A percentile compares a stretch with the other conserved stretches of the same genome.
phyloP scores from a whole-genome alignment of 805 yeast genomes.

The Schwanniomyces pseudopolymorphus region DNA sequence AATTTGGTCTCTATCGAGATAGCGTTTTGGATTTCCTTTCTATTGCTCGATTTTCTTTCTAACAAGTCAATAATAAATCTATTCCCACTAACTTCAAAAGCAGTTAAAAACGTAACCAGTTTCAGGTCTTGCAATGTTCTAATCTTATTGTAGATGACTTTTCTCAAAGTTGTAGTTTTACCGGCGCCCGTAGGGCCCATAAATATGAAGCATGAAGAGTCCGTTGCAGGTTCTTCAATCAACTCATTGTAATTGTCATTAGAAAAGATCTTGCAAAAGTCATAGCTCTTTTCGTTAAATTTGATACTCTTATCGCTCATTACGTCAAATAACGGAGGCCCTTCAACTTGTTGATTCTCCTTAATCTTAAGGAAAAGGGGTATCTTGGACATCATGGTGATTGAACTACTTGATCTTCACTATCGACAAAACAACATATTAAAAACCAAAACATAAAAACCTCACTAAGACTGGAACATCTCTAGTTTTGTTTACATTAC shows the following conservation, averaged over 20 bases:
- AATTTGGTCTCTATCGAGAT: slow-evolving; percentile 14
- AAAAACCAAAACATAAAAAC: background rate
- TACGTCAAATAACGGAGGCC: slow-evolving; percentile 9
- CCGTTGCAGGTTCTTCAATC: slow-evolving; percentile 6
- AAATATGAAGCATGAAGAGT: slow-evolving; percentile 9
- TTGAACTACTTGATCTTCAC: background rate
- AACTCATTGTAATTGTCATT: slow-evolving; percentile 9
- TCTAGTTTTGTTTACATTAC: background rate
- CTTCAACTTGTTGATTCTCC: slow-evolving; percentile 6
- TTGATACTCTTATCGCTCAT: slow-evolving; percentile 13
- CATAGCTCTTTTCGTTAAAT: slow-evolving; percentile 18
- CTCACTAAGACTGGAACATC: background rate
- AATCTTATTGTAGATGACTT: slow-evolving; percentile 15
- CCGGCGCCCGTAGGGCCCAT: slow-evolving; percentile 35
- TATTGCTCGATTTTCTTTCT: slow-evolving; percentile 8
- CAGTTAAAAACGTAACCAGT: slow-evolving; percentile 16
- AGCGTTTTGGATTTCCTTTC: slow-evolving; percentile 8
- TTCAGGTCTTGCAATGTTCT: slow-evolving; percentile 5
- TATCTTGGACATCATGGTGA: slow-evolving; percentile 9
- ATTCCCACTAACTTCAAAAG: slow-evolving; percentile 29
- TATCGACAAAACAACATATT: background rate
- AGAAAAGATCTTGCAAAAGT: slow-evolving; percentile 19
- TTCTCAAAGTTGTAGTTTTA: slow-evolving; percentile 27
- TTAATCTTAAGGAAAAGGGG: slow-evolving; percentile 28
- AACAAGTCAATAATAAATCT: slow-evolving; percentile 25